Base-by-base conservation (phyloP, 352 stramenopile species). In the Phytophthora fragariaefolia region DNA sequence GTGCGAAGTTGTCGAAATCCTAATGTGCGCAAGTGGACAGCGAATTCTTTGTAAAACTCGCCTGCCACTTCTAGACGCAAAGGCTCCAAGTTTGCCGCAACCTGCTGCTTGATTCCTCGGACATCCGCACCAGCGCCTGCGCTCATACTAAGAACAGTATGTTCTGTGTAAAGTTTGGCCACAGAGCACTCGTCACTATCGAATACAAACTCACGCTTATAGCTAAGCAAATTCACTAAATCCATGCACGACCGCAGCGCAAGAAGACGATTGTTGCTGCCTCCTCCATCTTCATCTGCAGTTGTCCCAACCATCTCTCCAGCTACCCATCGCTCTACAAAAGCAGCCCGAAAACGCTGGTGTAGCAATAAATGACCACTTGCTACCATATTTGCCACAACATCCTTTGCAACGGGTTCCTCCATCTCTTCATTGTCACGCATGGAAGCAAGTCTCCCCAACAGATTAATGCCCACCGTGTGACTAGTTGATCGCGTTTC, bases 181-280 rank as follows among this genome's bases (percentile, higher is more conserved):
- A 96, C 79, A 7, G 74, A 73, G 34, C 78, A 79, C 47, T 92
- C 85, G 7, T 93, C 83, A 26, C 77, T 77, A 38, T 73, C 56
- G 42, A 96, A 95, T 17, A 96, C 86, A 75, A 96, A 93, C 47
- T 92, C 76, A 27, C 90, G 79, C 69, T 96, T 93, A 79, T 95
- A 96, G 50, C 84, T 91, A 5, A 96, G 62, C 26, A 96, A 63
- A 26, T 95, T 91, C 24, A 95, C 76, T 36, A 96, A 61, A 68
- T 95, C 82, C 87, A 95, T 92, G 34, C 85, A 91, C 24, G 84
- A 89, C 63, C 92, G 85, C 17, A 86, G 72, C 6, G 79, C 75
- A 9, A 76, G 61, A 65, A 92, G 65, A 61, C 86, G 71, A 54
- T 60, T 74, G 13, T 77, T 79, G 2, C 82, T 66, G 26, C 72